A percentile compares a stretch with the other conserved stretches of the same genome.
These are phyloP conservation scores for Didymellaceae sp. DNA, from an alignment of 2,329 filamentous ascomycete species.

Conservation along the genomic window DNA sequence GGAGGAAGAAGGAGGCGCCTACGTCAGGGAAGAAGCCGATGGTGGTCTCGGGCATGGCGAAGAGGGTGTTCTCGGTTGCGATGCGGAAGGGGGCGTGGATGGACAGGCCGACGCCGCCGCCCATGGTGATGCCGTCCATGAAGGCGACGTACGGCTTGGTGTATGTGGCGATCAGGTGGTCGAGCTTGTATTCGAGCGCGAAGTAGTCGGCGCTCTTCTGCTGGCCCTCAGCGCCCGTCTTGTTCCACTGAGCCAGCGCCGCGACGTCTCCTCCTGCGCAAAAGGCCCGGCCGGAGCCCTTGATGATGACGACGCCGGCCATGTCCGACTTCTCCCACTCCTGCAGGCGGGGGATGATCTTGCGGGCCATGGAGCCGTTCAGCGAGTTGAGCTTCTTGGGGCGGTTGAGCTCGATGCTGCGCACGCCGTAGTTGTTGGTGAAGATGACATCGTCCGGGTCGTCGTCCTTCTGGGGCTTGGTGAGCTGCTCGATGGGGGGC, in stretches of 20 bases:
- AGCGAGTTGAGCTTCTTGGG: conserved; percentile 91
- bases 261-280: conserved; percentile 94
- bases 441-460: conserved; percentile 92
- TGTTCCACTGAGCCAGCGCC: conserved; percentile 76
- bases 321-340: conserved; percentile 97
- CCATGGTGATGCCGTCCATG: conserved; percentile 99
- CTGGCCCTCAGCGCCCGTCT: conserved; percentile 71
- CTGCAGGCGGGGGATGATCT: conserved; percentile 85
- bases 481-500: conserved; percentile 41
- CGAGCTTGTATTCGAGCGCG: conserved; percentile 90
- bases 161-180: conserved; percentile 95
- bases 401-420: conserved; percentile 92
- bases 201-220: conserved; percentile 84
- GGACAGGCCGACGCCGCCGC: conserved; percentile 91
- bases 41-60: conserved; percentile 98
- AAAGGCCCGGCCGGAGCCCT: conserved; percentile 85
- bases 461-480: conserved; percentile 69
- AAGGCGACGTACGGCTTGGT: conserved; percentile 90
- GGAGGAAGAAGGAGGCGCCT: conserved; percentile 93
- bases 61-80: conserved; percentile 92
- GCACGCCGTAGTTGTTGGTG: conserved; percentile 84
- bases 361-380: conserved; percentile 91
- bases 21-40: conserved; percentile 99
- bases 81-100: conserved; percentile 96
- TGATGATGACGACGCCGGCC: conserved; percentile 90